Conservation (phyloP, 371 early-diverging fungal species). For the Conidiobolus incongruus region DNA sequence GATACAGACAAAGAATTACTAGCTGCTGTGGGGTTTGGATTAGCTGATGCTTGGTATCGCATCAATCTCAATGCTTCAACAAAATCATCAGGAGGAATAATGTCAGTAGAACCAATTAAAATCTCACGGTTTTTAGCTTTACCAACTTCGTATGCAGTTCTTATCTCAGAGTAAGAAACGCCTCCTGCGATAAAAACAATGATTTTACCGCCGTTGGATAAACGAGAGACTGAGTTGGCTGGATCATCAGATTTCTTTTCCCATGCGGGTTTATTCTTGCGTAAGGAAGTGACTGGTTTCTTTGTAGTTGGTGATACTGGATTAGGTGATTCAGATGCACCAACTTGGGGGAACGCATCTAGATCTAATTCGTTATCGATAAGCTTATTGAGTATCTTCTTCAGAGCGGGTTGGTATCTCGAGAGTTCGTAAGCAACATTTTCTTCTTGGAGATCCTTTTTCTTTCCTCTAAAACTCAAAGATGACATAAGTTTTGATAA, state of each 20-base stretch:
- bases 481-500: no score
- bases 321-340: no score
- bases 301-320: background rate
- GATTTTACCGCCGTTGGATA: constrained; percentile 4
- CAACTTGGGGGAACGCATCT: no score
- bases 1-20: background rate
- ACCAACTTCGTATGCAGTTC: constrained; percentile 61
- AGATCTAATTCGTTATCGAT: no score
- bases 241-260: background rate
- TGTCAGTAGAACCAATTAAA: constrained; percentile 32
- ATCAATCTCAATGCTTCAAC: background rate
- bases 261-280: background rate
- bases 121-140: constrained; percentile 47
- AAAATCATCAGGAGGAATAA: background rate
- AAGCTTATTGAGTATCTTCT: no score
- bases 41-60: background rate
- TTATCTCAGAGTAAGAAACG: constrained; percentile 75
- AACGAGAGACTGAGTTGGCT: background rate
- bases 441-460: no score
- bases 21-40: background rate
- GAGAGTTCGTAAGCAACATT: no score
- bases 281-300: background rate
- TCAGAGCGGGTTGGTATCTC: no score
- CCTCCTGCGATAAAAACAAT: constrained; percentile 79
- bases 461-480: no score